phyloP scores from a whole-genome alignment of 805 yeast genomes.

The Pichia nakasei region DNA sequence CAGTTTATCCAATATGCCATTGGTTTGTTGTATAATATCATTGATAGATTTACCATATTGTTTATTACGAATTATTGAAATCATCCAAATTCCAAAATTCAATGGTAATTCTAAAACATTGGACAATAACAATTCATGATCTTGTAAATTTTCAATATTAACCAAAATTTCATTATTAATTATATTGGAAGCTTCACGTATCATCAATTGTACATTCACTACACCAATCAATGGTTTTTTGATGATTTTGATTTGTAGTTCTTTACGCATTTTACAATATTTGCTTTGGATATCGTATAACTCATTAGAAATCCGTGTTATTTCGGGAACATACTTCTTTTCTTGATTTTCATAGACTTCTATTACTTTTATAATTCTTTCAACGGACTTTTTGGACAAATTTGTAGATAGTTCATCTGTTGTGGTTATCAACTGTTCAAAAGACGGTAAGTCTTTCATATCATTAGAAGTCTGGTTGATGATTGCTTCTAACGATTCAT shows the following conservation, averaged over 20 bases:
- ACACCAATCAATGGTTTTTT: conserved; percentile 26
- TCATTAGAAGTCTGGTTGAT: conserved; percentile 17
- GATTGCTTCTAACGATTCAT: conserved; percentile 16
- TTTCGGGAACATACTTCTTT: conserved; percentile 21
- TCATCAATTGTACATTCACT: conserved; percentile 31
- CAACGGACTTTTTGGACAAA: conserved; percentile 18
- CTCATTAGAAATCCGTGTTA: conserved; percentile 26
- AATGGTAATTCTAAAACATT: conserved; percentile 58
- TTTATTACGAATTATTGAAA: conserved; percentile 51
- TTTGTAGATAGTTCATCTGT: conserved; percentile 20
- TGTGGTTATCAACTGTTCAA: conserved; percentile 25
- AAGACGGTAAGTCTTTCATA: conserved; percentile 20
- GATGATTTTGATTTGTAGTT: conserved; percentile 28
- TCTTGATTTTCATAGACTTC: conserved; percentile 17
- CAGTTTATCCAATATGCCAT: conserved; percentile 50
- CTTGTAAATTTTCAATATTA: conserved; percentile 25
- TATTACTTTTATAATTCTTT: conserved; percentile 17
- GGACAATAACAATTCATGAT: conserved; percentile 24
- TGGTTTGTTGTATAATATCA: conserved; percentile 31
- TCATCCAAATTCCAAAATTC: conserved; percentile 57
- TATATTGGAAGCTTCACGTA: conserved; percentile 25
- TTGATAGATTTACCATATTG: conserved; percentile 43
- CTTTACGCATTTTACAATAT: conserved; percentile 26
- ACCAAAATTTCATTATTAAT: conserved; percentile 26
- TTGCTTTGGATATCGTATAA: conserved; percentile 31